Conservation (phyloP, 192 early-diverging fungal species). For the Mortierella hygrophila region DNA sequence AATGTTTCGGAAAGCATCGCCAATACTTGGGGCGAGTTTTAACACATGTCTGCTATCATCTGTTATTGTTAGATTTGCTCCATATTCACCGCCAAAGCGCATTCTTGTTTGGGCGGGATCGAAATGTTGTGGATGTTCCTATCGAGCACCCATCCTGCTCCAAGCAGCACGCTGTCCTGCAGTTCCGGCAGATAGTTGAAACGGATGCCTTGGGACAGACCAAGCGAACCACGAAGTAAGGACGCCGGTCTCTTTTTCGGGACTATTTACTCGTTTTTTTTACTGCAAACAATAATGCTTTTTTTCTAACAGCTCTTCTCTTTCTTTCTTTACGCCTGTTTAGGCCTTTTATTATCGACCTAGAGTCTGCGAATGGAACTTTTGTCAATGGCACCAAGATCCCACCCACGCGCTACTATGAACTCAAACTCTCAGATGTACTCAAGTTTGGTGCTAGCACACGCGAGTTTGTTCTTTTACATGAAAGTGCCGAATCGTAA, state of each 20-base stretch:
- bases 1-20: background rate
- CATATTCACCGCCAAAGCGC: conserved; percentile 89
- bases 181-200: conserved; percentile 79
- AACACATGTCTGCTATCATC: background rate
- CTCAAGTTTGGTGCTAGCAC: conserved; percentile 93
- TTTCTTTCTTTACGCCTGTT: background rate
- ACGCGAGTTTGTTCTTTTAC: conserved; percentile 92
- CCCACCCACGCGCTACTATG: conserved; percentile 83
- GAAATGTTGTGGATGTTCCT: conserved; percentile 92
- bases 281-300: background rate
- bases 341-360: conserved; percentile 94
- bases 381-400: conserved; percentile 86
- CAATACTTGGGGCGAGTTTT: conserved; percentile 6
- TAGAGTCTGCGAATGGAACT: conserved; percentile 93
- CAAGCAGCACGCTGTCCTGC: conserved; percentile 94
- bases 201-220: conserved; percentile 62
- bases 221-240: conserved; percentile 69
- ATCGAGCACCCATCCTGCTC: conserved; percentile 96
- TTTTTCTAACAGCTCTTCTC: background rate
- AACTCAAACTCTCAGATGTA: conserved; percentile 85
- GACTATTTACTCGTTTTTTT: background rate
- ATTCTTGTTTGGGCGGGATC: conserved; percentile 89
- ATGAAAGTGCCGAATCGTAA: conserved; percentile 66
- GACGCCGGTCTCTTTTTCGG: background rate
- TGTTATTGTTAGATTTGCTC: conserved; percentile 75